phyloP scores from a whole-genome alignment of 2,329 filamentous ascomycete genomes.

The Pestalotiopsis sp. region DNA sequence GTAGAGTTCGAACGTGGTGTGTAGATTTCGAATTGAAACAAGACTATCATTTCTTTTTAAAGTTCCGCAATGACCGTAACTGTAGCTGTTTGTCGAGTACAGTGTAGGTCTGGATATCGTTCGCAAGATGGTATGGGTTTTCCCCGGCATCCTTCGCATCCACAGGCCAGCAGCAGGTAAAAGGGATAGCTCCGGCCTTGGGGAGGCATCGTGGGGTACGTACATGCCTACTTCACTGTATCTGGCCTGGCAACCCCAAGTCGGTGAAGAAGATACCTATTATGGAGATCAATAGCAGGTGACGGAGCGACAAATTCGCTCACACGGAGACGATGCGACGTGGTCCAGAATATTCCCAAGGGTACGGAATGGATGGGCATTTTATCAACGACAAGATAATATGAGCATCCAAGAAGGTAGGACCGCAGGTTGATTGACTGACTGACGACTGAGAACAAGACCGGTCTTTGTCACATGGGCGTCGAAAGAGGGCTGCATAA shows the following conservation, averaged over 20 bases:
- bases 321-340: not conserved
- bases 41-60: not conserved
- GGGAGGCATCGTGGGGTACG: not conserved
- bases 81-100: not conserved
- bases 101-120: not conserved
- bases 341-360: not conserved
- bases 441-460: not conserved
- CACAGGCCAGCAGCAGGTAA: not conserved
- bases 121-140: not conserved
- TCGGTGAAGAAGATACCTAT: not conserved
- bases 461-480: not conserved
- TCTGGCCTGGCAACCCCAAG: not conserved
- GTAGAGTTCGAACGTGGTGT: not conserved
- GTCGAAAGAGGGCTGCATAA: not conserved
- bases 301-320: not conserved
- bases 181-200: not conserved
- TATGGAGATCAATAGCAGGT: not conserved
- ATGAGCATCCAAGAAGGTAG: not conserved
- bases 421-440: not conserved
- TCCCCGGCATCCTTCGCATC: not conserved
- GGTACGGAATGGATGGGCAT: not conserved
- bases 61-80: not conserved
- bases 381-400: no score
- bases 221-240: not conserved
- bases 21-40: not conserved